Base-by-base conservation (phyloP, 2,329 filamentous ascomycete species). In the Exophiala phaeomuriformis region DNA sequence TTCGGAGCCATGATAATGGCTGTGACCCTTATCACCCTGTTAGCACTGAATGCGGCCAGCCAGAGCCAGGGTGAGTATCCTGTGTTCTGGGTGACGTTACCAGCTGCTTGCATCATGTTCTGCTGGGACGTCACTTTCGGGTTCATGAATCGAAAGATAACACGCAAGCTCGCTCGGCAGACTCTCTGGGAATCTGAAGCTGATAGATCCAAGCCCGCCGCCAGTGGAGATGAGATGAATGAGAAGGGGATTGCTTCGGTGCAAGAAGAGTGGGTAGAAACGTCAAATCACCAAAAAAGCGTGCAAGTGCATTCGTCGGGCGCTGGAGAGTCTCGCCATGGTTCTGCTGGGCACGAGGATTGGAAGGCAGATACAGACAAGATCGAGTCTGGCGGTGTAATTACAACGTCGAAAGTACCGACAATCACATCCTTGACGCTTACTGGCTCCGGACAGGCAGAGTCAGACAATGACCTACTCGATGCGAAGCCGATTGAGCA, bases 71-170 rank as follows among this genome's bases (percentile, higher is more conserved):
- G 75, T 0, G 72, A 80, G 36, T 71, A 75, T 42, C 82, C 79
- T 0, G 83, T 88, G 0, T 88, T 78, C 56, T 88, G 77, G 69
- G 79, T 88, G 0, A 88, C 85, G 0, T 63, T 86, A 2, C 85
- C 85, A 1, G 85, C 81, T 0, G 84, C 85, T 0, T 72, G 81
- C 30, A 68, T 88, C 47, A 84, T 86, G 78, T 78, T 88, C 42
- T 78, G 75, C 61, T 88, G 82, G 76, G 84, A 89, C 60, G 37
- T 88, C 4, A 69, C 61, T 0, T 81, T 76, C 55, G 85, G 84
- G 0, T 88, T 84, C 29, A 6, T 32, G n/a, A 31, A 84, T 61
- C 73, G 1, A 72, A 82, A 62, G 75, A 84, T 2, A 64, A 81
- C 2, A 27, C 42, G 42, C 42, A n/a, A n/a, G 29, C 9, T 7